phyloP scores from a whole-genome alignment of 2,329 filamentous ascomycete species.

The Triangularia setosa region DNA sequence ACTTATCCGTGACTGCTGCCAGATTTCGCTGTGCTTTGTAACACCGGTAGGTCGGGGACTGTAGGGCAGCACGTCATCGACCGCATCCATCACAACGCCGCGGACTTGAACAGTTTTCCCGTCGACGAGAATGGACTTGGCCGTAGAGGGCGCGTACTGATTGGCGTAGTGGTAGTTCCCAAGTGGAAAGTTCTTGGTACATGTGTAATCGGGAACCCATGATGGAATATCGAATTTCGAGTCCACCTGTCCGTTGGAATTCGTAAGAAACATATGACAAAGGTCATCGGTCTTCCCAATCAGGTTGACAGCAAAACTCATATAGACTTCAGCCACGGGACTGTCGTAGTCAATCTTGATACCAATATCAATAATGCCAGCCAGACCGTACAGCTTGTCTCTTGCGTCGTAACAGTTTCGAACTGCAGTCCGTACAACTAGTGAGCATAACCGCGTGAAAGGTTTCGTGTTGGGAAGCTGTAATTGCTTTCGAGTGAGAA shows the following conservation, averaged over 20 bases:
- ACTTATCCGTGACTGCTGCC: not conserved
- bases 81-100: not conserved
- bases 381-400: conserved; percentile 4
- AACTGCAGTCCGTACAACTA: not conserved
- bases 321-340: not conserved
- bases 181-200: not conserved
- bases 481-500: not conserved
- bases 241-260: not conserved
- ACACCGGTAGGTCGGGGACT: not conserved
- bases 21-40: not conserved
- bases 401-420: not conserved
- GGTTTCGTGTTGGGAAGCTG: not conserved
- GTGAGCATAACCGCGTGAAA: not conserved
- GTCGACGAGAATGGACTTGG: not conserved
- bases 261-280: not conserved
- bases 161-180: not conserved
- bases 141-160: not conserved
- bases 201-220: not conserved
- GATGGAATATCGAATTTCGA: not conserved
- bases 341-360: not conserved
- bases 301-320: not conserved
- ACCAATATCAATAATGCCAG: not conserved
- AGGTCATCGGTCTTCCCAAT: not conserved
- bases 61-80: not conserved
- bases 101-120: not conserved